Evolutionary conservation across 257 asterid species (phyloP).

Genomic region (Plantago ovata): DNA sequence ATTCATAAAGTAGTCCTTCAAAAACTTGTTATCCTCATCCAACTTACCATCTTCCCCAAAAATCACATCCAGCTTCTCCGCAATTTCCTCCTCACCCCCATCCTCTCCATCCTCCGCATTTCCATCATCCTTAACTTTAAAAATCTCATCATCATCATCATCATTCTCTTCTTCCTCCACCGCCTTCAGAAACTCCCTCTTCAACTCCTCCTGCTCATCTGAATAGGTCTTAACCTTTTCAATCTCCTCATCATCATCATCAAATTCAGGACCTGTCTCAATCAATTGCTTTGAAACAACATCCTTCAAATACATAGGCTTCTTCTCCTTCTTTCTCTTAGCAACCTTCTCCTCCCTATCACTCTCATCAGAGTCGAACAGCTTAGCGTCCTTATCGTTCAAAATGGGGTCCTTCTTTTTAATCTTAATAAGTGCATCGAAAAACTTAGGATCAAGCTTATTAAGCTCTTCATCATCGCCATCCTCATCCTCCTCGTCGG

Average conservation of each 20-base stretch:
- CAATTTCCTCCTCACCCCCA: conserved; percentile 34
- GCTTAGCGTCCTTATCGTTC: conserved; percentile 48
- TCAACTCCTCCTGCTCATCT: conserved; percentile 70
- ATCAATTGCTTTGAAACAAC: conserved; percentile 61
- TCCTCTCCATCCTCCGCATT: conserved; percentile 27
- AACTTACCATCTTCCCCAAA: conserved; percentile 68
- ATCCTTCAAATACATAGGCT: conserved; percentile 77
- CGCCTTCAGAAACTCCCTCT: conserved; percentile 41
- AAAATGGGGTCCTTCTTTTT: conserved; percentile 59
- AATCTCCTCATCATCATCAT: conserved; percentile 34
- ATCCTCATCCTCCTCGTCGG: conserved; percentile 41
- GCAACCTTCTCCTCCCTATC: conserved; percentile 7
- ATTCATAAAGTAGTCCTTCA: conserved; percentile 59
- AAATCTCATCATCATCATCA: conserved; percentile 44
- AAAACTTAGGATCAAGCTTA: conserved; percentile 38
- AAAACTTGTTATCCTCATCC: conserved; percentile 44
- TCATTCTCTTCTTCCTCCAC: conserved; percentile 34
- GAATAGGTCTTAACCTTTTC: conserved; percentile 42
- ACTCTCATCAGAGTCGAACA: conserved; percentile 47
- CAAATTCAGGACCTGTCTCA: conserved; percentile 65
- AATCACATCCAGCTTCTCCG: conserved; percentile 48
- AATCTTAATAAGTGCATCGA: conserved; percentile 60
- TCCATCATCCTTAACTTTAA: conserved; percentile 43
- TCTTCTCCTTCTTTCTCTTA: conserved; percentile 44
- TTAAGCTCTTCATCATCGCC: conserved; percentile 20